phyloP scores from a whole-genome alignment of 495 filamentous ascomycete genomes.

The Lichenothelia convexa region DNA sequence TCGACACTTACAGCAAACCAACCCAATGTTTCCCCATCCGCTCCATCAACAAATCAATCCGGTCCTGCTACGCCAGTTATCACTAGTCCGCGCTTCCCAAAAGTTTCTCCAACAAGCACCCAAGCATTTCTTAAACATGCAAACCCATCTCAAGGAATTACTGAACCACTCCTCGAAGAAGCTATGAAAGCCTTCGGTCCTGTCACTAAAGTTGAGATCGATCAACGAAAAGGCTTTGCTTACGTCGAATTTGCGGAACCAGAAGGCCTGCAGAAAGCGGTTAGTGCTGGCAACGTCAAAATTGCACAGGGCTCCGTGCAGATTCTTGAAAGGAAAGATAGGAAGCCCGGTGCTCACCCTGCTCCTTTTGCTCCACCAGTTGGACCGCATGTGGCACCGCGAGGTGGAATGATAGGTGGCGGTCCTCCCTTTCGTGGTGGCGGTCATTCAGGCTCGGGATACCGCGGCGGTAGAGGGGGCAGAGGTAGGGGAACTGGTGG shows the following conservation, averaged over 20 bases:
- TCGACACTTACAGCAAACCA: background rate
- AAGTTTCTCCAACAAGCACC: slow-evolving; percentile 10
- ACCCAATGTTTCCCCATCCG: too few relatives aligned
- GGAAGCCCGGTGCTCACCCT: too few relatives aligned
- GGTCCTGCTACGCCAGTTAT: slow-evolving; percentile 18
- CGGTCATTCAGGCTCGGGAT: too few relatives aligned
- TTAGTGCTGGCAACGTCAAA: slow-evolving; percentile 59
- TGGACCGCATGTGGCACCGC: too few relatives aligned
- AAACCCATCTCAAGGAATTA: slow-evolving; percentile 79
- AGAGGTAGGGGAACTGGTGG: too few relatives aligned
- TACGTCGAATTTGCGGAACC: slow-evolving; percentile 69
- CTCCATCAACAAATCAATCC: background rate
- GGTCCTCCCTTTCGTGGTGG: too few relatives aligned
- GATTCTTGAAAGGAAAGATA: slow-evolving; percentile 69
- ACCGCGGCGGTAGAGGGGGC: too few relatives aligned
- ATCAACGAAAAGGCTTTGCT: slow-evolving; percentile 82
- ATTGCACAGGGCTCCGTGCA: slow-evolving; percentile 74
- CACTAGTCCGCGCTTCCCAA: slow-evolving; percentile 14
- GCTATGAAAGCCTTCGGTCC: slow-evolving; percentile 53
- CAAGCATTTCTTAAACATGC: slow-evolving; percentile 83
- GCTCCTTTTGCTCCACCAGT: too few relatives aligned
- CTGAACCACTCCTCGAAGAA: slow-evolving; percentile 53
- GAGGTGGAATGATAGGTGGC: too few relatives aligned
- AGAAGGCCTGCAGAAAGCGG: slow-evolving; percentile 52
- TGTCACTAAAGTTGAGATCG: slow-evolving; percentile 66